Evolutionary conservation across 441 rosid genomes (phyloP).

Genomic region (Sinapis alba): DNA sequence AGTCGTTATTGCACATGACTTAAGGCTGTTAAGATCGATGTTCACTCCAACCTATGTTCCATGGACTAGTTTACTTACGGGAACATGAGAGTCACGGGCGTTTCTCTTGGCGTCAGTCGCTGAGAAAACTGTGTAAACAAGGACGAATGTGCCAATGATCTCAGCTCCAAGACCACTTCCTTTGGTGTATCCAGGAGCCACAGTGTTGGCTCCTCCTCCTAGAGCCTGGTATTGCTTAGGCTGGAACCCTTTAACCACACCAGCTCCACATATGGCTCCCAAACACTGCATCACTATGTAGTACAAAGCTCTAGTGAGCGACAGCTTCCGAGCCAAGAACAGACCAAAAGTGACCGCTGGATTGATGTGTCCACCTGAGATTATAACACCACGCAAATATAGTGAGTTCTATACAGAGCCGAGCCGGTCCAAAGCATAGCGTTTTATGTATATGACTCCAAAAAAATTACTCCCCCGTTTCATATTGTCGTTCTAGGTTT

Average conservation of each 20-base stretch:
- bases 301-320: slow-evolving; percentile 64
- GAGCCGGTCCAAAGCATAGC: not conserved
- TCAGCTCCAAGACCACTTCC: slow-evolving; percentile 56
- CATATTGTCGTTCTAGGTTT: too few relatives aligned
- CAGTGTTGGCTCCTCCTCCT: slow-evolving; percentile 58
- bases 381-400: not conserved
- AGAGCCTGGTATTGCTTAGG: slow-evolving; percentile 38
- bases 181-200: slow-evolving; percentile 45
- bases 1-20: not conserved
- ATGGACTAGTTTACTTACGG: slow-evolving; percentile 42
- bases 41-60: not conserved
- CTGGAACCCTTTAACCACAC: slow-evolving; percentile 65
- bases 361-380: slow-evolving; percentile 65
- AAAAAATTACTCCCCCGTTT: too few relatives aligned
- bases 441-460: not conserved
- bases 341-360: slow-evolving; percentile 16
- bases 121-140: slow-evolving; percentile 61
- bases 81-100: slow-evolving; percentile 61
- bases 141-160: slow-evolving; percentile 54
- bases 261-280: slow-evolving; percentile 45
- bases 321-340: slow-evolving; percentile 47
- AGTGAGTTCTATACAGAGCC: not conserved
- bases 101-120: slow-evolving; percentile 65
- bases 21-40: not conserved
- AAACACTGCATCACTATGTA: slow-evolving; percentile 70